Evolutionary conservation across 768 basidiomycete genomes (phyloP), one percentile per base, ranked within the genome.

Genomic region (Hypholoma fasciculare): DNA sequence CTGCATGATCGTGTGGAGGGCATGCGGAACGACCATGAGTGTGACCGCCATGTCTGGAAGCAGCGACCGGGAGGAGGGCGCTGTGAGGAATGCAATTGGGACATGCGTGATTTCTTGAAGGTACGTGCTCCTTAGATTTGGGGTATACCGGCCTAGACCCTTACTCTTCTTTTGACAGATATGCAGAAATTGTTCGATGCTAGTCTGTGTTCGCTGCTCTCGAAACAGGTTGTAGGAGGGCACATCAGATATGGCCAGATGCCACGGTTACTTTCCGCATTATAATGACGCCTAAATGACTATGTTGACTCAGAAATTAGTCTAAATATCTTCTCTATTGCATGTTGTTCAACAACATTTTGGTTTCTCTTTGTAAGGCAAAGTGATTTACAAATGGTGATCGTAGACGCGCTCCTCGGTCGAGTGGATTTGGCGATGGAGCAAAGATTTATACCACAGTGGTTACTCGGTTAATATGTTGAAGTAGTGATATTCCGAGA

Each of bases 1-100:
- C 73, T 79, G 3, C 67, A 61, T 26, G 66, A 71, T 42, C 71
- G 72, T 56, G 71, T 69, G 2, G 65, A 69, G 26, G 63, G 72
- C 4, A 70, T 89, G 40, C 69, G 83, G 8, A 69, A 72, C 5
- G 78, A 83, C 57, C 88, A 89, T 63, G 77, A 84, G 2, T 89
- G 88, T 56, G 63, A 58, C 11, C 71, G 77, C 3, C 70, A 69
- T 47, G 49, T n/a, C 0, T 87, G 86, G 84, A 68, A 62, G 23
- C 76, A 77, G 39, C 71, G 76, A 0, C 1, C 65, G 2, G 83
- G 82, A 0, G 75, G 73, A 0, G 81, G 78, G 4, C 49, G 26
- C 9, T 87, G 85, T 52, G 77, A 84, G 52, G 74, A 67, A 55
- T 86, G 85, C 59, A 65, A 70, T 13, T 56, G 67, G 48, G 53